These are phyloP conservation scores for Colletotrichum sp. DNA, from an alignment of 2,329 filamentous ascomycete genomes.

Conservation along the genomic window DNA sequence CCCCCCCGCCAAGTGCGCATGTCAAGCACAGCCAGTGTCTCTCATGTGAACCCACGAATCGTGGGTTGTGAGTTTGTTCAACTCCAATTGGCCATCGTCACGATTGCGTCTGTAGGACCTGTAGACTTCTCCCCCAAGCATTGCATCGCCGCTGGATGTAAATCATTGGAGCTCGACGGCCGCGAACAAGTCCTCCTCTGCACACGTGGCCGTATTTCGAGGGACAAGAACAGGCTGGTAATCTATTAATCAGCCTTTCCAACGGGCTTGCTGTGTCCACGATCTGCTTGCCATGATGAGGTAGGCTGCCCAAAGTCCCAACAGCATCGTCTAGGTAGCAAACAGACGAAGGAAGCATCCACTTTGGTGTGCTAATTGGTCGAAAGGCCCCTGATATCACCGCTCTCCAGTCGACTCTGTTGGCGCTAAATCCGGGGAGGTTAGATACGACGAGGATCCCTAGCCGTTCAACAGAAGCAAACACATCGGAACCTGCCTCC, in stretches of 20 bases:
- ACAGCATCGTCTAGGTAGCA: not conserved
- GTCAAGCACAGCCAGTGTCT: not conserved
- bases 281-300: not conserved
- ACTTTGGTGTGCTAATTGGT: not conserved
- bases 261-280: not conserved
- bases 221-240: not conserved
- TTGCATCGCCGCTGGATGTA: not conserved
- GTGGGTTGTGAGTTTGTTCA: not conserved
- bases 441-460: not conserved
- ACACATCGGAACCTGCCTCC: not conserved
- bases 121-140: not conserved
- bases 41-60: not conserved
- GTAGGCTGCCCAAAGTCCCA: not conserved
- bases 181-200: not conserved
- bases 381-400: not conserved
- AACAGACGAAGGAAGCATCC: not conserved
- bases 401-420: not conserved
- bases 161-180: not conserved
- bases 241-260: not conserved
- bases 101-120: not conserved
- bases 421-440: not conserved
- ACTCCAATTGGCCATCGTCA: not conserved
- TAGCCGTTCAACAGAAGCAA: not conserved
- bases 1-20: not conserved
- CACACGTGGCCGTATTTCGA: not conserved